Evolutionary conservation across 352 stramenopile species (phyloP), one percentile per base, ranked within the genome.

Genomic region (Pythium periplocum): DNA sequence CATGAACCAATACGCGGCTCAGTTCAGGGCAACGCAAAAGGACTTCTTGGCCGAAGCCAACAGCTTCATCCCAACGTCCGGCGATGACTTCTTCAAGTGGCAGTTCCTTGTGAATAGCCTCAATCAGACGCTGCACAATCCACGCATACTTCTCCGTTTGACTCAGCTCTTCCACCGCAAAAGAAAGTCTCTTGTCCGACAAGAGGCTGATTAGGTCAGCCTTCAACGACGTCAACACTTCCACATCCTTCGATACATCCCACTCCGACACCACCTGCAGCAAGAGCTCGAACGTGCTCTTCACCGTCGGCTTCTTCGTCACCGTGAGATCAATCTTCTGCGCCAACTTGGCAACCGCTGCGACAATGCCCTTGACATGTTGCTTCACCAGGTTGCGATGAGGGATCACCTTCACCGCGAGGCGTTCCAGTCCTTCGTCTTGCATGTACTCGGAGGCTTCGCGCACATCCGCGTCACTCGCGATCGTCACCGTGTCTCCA

Each of bases 401-500:
- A 4, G 59, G 47, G 26, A 55, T 55, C 38, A 83, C 68, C 8
- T 60, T 17, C n/a, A 87, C 60, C 12, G 55, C 54, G 7, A 87
- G 35, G 0, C 45, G 34, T 41, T 69, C 46, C 53, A 85, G 55
- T 33, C 59, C 41, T 48, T 78, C 74, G 45, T 83, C 77, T 3
- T 55, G 46, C 74, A 87, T 87, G 55, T 80, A 84, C 40, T 67
- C 52, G 8, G 67, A 44, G 45, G 74, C 53, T 50, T 85, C 77
- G 44, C 74, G 63, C 34, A 87, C 51, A 57, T 87, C 77, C 12
- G 65, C 61, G 51, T 83, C 69, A 49, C 62, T 71, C 1, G 62
- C 69, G 33, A 87, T 73, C 51, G 77, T 84, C 36, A 87, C 74
- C 30, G 68, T 41, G 50, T 87, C 77, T 8, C 74, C 73, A 45